Evolutionary conservation across 192 early-diverging fungal species (phyloP).

Genomic region (Coemansia javaensis): DNA sequence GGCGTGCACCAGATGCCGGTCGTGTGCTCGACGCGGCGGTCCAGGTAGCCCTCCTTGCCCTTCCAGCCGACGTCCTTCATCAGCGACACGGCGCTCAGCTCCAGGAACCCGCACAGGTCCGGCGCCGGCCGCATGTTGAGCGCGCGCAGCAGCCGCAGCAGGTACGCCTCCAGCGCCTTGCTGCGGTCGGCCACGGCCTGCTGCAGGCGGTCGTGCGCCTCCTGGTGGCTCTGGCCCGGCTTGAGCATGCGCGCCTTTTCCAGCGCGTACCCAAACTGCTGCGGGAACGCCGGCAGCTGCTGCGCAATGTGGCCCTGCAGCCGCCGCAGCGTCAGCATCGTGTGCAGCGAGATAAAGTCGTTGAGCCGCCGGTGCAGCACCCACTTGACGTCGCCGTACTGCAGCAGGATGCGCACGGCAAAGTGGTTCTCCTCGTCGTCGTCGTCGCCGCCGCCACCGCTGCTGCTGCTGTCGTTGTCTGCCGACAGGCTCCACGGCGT

Average conservation of each 20-base stretch:
- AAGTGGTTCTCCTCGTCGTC: slow-evolving; percentile 50
- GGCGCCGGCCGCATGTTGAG: slow-evolving; percentile 61
- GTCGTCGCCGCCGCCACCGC: too few relatives aligned
- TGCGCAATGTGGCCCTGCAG: slow-evolving; percentile 48
- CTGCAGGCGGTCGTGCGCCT: slow-evolving; percentile 16
- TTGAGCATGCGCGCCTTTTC: slow-evolving; percentile 35
- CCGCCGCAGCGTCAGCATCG: slow-evolving; percentile 52
- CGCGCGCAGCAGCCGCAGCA: slow-evolving; percentile 54
- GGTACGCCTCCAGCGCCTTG: slow-evolving; percentile 59
- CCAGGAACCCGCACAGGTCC: slow-evolving; percentile 73
- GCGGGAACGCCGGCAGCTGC: slow-evolving; percentile 42
- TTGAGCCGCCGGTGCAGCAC: slow-evolving; percentile 59
- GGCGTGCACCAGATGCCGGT: slow-evolving; percentile 45
- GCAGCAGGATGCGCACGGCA: slow-evolving; percentile 64
- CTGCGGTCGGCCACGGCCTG: slow-evolving; percentile 49
- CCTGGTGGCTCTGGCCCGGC: slow-evolving; percentile 13
- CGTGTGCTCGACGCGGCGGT: slow-evolving; percentile 58
- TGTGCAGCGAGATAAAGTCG: slow-evolving; percentile 66
- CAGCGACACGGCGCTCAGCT: slow-evolving; percentile 66
- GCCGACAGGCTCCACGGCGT: slow-evolving; percentile 6
- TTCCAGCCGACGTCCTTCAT: slow-evolving; percentile 80
- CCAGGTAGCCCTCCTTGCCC: slow-evolving; percentile 73
- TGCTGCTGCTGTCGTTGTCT: too few relatives aligned
- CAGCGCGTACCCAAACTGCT: slow-evolving; percentile 38
- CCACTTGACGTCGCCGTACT: slow-evolving; percentile 79